phyloP scores from a whole-genome alignment of 495 filamentous ascomycete species.

The Hypoxylon lenormandii region DNA sequence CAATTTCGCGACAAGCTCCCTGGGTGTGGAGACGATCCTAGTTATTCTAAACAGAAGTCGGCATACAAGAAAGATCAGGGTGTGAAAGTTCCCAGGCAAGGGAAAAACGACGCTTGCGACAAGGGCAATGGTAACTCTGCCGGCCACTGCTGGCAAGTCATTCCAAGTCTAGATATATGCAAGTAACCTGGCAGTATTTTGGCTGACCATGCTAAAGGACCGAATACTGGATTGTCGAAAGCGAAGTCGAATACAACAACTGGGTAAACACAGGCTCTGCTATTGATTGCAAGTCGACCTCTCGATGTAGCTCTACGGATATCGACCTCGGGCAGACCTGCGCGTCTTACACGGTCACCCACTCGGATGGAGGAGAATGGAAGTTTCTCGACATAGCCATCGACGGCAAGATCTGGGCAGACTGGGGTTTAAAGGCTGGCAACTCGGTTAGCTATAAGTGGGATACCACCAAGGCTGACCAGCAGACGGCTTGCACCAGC shows the following conservation, averaged over 20 bases:
- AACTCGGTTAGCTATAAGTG: background rate
- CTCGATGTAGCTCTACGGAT: background rate
- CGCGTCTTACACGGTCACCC: background rate
- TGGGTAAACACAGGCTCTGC: constrained; percentile 6
- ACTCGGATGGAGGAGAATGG: background rate
- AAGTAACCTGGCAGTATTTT: background rate
- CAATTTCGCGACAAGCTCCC: background rate
- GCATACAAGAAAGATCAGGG: background rate
- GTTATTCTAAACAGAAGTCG: background rate
- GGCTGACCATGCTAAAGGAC: background rate
- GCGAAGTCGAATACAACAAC: constrained; percentile 6
- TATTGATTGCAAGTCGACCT: constrained; percentile 3
- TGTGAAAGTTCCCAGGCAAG: background rate
- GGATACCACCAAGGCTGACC: background rate
- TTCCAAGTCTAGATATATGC: background rate
- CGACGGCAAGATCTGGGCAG: background rate
- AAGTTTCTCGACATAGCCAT: background rate
- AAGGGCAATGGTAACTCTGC: background rate
- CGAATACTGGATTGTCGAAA: constrained; percentile 7
- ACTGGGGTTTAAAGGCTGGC: background rate
- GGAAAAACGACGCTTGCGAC: background rate
- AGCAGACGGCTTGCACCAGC: background rate
- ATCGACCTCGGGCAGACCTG: constrained; percentile 4
- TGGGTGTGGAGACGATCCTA: constrained; percentile 2
- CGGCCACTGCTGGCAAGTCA: background rate